Conservation (phyloP, 305 asterid genomes). For the Fraxinus sp. region DNA sequence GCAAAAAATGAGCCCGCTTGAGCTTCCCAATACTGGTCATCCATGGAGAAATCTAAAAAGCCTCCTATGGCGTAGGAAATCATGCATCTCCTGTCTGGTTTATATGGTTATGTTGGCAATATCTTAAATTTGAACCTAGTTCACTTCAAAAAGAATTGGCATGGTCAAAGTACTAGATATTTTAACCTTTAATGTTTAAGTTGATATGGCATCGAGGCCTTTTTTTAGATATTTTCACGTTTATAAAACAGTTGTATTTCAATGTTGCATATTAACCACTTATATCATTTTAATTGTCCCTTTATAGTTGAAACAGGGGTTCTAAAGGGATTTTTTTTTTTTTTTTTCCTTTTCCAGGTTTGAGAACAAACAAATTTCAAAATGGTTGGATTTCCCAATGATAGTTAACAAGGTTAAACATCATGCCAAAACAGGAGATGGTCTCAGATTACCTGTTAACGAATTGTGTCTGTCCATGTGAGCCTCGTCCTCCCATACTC, state of each 20-base stretch:
- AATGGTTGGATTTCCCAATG: conserved; percentile 16
- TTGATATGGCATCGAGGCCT: not conserved
- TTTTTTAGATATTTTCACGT: not conserved
- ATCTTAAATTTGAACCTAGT: not conserved
- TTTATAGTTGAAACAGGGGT: not conserved
- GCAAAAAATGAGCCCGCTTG: not conserved
- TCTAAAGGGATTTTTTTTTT: not conserved
- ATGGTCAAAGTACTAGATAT: not conserved
- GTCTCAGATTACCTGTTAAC: conserved; percentile 53
- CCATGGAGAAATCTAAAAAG: not conserved
- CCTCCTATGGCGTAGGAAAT: not conserved
- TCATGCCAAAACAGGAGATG: not conserved
- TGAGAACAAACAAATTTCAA: not conserved
- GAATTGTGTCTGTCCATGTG: conserved; percentile 65
- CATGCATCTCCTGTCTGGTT: not conserved
- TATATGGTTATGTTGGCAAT: not conserved
- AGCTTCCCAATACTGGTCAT: not conserved
- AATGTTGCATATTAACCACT: not conserved
- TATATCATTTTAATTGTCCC: not conserved
- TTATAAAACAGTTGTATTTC: not conserved
- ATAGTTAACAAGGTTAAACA: conserved; percentile 8
- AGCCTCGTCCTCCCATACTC: conserved; percentile 97
- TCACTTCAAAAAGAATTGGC: not conserved
- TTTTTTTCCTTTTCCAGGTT: not conserved
- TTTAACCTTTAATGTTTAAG: not conserved